Conservation (phyloP, 202 grass and related monocot genomes). For the Digitaria exilis region DNA sequence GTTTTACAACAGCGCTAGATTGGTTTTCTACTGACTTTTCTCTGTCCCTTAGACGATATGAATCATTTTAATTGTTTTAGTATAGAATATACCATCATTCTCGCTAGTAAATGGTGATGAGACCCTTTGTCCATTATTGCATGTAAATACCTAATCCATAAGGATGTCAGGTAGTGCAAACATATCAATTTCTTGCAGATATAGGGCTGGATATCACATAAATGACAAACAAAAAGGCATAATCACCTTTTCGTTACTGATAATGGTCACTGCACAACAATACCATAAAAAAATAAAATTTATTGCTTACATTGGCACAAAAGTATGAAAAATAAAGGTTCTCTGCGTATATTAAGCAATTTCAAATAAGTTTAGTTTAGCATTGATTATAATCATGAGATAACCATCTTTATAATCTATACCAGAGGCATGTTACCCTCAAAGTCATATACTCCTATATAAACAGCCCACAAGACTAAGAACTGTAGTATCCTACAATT, state of each 20-base stretch:
- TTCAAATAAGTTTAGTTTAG: too few relatives aligned
- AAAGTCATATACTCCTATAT: too few relatives aligned
- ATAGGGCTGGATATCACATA: not conserved
- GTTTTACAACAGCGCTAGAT: not conserved
- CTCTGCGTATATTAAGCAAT: too few relatives aligned
- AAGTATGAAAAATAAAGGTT: too few relatives aligned
- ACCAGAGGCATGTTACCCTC: too few relatives aligned
- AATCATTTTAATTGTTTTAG: not conserved
- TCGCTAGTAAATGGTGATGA: not conserved
- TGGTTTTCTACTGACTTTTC: not conserved
- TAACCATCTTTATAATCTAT: too few relatives aligned
- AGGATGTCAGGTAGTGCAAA: not conserved
- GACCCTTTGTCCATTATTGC: slow-evolving; percentile 29
- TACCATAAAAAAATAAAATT: too few relatives aligned
- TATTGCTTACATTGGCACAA: too few relatives aligned
- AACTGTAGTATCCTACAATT: too few relatives aligned
- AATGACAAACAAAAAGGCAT: not conserved
- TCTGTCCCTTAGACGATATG: not conserved
- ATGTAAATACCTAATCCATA: slow-evolving; percentile 23
- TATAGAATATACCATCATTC: not conserved
- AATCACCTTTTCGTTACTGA: not conserved
- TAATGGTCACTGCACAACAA: not conserved
- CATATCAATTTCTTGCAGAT: not conserved
- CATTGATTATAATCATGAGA: too few relatives aligned
- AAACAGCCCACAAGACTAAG: too few relatives aligned